These are phyloP conservation scores for Xylariaceae sp. DNA, from an alignment of 2,329 filamentous ascomycete genomes.

Conservation along the genomic window DNA sequence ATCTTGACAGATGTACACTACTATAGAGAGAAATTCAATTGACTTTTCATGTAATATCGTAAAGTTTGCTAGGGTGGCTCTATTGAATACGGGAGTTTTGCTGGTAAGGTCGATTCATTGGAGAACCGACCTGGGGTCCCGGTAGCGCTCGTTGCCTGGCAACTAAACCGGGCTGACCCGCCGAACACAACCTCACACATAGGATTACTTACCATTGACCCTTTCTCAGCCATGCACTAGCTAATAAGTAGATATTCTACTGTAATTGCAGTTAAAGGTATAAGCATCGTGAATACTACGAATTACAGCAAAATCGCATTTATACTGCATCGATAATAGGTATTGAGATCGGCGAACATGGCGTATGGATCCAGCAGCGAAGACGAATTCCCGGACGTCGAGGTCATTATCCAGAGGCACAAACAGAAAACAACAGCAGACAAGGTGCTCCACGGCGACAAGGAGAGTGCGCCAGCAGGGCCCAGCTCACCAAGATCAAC, in stretches of 20 bases:
- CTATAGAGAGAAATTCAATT: neutral
- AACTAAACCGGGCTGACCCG: constrained; percentile 16
- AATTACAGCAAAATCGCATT: constrained; percentile 4
- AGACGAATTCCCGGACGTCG: constrained; percentile 52
- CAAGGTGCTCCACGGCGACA: constrained; percentile 13
- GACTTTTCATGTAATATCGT: constrained; percentile 4
- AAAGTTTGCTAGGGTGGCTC: neutral
- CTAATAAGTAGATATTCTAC: neutral
- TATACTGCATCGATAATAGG: neutral
- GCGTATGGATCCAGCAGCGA: constrained; percentile 38
- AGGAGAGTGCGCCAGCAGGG: constrained; percentile 8
- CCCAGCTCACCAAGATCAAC: constrained; percentile 4
- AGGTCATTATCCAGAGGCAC: constrained; percentile 39
- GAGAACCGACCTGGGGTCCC: neutral
- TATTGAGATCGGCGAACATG: constrained; percentile 27
- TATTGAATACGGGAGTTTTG: neutral
- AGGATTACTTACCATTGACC: no score
- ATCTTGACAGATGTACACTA: neutral
- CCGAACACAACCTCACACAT: constrained; percentile 10
- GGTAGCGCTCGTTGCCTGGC: constrained; percentile 23
- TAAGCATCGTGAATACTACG: no score
- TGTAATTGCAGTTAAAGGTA: neutral
- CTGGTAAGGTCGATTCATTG: neutral
- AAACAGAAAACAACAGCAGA: constrained; percentile 26
- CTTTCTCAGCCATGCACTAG: neutral